Percentiles rank a stretch among this genome's conserved stretches.
These are phyloP conservation scores for Phoma sp. DNA, from an alignment of 2,329 filamentous ascomycete species.

Conservation along the genomic window DNA sequence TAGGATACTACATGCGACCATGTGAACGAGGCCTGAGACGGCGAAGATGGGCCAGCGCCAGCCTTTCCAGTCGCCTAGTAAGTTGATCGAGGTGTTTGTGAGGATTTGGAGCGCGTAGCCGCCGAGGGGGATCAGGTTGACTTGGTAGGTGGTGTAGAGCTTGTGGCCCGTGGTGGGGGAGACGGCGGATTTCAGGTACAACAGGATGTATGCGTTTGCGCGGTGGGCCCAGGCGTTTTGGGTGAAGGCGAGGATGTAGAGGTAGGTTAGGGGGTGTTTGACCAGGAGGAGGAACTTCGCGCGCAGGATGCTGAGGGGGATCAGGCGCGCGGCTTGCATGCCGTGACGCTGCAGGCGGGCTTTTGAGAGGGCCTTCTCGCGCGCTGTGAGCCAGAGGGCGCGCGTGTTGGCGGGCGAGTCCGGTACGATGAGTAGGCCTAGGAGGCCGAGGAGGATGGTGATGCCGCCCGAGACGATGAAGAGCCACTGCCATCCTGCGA, in stretches of 20 bases:
- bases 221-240: slow-evolving; percentile 21
- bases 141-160: slow-evolving; percentile 16
- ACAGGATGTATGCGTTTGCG: slow-evolving; percentile 18
- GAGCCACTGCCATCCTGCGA: slow-evolving; percentile 14
- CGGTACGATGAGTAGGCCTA: slow-evolving; percentile 13
- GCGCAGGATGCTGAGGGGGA: slow-evolving; percentile 4
- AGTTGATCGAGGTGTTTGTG: slow-evolving; percentile 14
- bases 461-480: slow-evolving; percentile 13
- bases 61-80: slow-evolving; percentile 15
- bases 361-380: slow-evolving; percentile 1
- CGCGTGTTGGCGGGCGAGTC: slow-evolving; percentile 20
- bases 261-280: slow-evolving; percentile 14
- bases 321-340: slow-evolving; percentile 10
- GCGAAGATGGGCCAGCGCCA: slow-evolving; percentile 21
- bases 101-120: slow-evolving; percentile 17
- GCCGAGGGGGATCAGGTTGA: slow-evolving; percentile 21
- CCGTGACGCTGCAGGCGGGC: slow-evolving; percentile 9
- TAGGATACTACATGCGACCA: slow-evolving; percentile 9
- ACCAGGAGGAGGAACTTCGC: slow-evolving; percentile 9
- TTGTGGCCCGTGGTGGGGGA: slow-evolving; percentile 7
- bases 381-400: slow-evolving; percentile 16
- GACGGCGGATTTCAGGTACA: slow-evolving; percentile 16
- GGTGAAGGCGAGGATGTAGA: slow-evolving; percentile 15
- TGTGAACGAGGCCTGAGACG: slow-evolving; percentile 6
- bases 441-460: slow-evolving; percentile 16